Percentiles rank a stretch among this genome's conserved stretches.
Evolutionary conservation across 306 rosid species (phyloP).

Genomic region (Inga leiocalycina): DNA sequence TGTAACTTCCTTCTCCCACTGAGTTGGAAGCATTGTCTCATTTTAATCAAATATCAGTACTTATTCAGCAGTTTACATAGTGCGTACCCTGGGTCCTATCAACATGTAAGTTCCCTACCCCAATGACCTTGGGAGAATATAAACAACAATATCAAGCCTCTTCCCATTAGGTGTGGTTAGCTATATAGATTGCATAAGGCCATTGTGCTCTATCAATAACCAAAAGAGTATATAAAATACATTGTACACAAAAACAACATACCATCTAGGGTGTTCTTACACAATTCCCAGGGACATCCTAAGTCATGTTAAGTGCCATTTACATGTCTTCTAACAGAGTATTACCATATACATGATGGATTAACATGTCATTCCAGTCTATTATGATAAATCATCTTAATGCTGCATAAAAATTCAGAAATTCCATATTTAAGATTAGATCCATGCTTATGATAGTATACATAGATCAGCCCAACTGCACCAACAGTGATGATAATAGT

Average conservation of each 20-base stretch:
- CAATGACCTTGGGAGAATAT: not conserved
- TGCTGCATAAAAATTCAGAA: not conserved
- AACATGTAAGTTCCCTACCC: not conserved
- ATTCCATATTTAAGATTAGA: not conserved
- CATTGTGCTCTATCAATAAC: no score
- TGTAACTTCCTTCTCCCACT: no score
- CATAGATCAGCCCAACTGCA: not conserved
- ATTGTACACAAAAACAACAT: not conserved
- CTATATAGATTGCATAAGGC: no score
- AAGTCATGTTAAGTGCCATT: not conserved
- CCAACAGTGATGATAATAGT: not conserved
- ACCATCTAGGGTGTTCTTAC: not conserved
- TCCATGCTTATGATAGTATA: not conserved
- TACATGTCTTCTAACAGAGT: not conserved
- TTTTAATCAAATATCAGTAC: no score
- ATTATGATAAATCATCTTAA: conserved; percentile 4
- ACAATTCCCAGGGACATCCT: not conserved
- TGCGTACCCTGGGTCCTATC: no score
- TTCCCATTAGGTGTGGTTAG: no score
- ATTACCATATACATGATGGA: not conserved
- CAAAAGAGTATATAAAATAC: not conserved
- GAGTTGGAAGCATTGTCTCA: no score
- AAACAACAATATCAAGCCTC: not conserved
- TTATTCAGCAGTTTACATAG: no score
- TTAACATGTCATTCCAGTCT: not conserved